Evolutionary conservation across 2,329 filamentous ascomycete species (phyloP).

Genomic region (Stachybotrys chlorohalonatus): DNA sequence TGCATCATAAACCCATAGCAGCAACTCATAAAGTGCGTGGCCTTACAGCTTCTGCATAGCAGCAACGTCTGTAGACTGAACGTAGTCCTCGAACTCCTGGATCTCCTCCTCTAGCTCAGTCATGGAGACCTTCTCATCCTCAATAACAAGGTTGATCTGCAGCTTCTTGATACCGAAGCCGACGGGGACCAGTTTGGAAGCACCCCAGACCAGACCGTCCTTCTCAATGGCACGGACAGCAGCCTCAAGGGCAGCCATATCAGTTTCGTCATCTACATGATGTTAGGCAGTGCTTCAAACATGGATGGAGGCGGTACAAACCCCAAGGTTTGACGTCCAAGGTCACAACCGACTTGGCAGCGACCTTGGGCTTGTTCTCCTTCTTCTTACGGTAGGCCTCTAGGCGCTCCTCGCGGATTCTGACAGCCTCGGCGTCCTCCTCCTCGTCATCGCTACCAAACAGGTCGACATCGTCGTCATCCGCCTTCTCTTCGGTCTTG

Average conservation of each 20-base stretch:
- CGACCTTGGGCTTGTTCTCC: slow-evolving; percentile 81
- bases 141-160: slow-evolving; percentile 94
- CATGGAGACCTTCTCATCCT: slow-evolving; percentile 91
- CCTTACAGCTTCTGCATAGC: slow-evolving; percentile 89
- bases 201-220: slow-evolving; percentile 96
- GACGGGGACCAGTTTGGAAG: slow-evolving; percentile 77
- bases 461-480: slow-evolving; percentile 67
- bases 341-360: slow-evolving; percentile 93
- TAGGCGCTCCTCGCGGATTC: slow-evolving; percentile 79
- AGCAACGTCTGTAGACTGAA: slow-evolving; percentile 86
- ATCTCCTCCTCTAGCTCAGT: slow-evolving; percentile 84
- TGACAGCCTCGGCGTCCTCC: slow-evolving; percentile 80
- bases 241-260: slow-evolving; percentile 74
- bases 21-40: slow-evolving; percentile 1
- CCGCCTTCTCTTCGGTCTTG: slow-evolving; percentile 46
- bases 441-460: slow-evolving; percentile 93
- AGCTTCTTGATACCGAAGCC: slow-evolving; percentile 99
- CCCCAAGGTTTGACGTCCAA: slow-evolving; percentile 98
- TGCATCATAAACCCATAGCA: slow-evolving; percentile 20
- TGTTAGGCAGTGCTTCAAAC: slow-evolving; percentile 9
- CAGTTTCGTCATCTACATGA: slow-evolving; percentile 74
- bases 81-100: slow-evolving; percentile 76
- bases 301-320: slow-evolving; percentile 40
- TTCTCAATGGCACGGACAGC: slow-evolving; percentile 76
- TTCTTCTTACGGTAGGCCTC: slow-evolving; percentile 97